phyloP scores from a whole-genome alignment of 2,329 filamentous ascomycete species.

The Colletotrichum shisoi region DNA sequence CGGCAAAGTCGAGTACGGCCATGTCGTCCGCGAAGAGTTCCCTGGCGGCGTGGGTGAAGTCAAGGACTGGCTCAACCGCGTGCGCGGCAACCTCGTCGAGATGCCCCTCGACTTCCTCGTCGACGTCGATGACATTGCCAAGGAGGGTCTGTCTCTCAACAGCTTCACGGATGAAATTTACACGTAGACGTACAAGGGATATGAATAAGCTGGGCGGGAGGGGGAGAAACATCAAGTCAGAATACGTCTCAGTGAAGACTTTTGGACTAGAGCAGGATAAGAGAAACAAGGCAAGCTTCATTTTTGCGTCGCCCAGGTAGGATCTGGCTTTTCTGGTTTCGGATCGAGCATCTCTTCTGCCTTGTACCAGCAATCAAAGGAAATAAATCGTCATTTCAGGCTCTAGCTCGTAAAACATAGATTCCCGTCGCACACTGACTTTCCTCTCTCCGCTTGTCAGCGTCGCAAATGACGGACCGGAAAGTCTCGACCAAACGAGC shows the following conservation, averaged over 20 bases:
- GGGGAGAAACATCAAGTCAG: not conserved
- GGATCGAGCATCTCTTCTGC: not conserved
- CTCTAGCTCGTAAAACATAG: not conserved
- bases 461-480: not conserved
- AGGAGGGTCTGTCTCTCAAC: conserved; percentile 78
- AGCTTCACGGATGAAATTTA: conserved; percentile 76
- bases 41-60: conserved; percentile 74
- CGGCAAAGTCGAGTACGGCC: conserved; percentile 80
- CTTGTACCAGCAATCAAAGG: not conserved
- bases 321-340: not conserved
- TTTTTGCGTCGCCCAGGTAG: not conserved
- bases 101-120: conserved; percentile 91
- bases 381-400: not conserved
- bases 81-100: conserved; percentile 79
- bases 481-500: not conserved
- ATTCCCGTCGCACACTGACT: not conserved
- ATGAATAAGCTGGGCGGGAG: no score
- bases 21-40: conserved; percentile 84
- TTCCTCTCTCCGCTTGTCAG: not conserved
- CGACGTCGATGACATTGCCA: conserved; percentile 82
- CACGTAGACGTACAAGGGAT: conserved; percentile 54
- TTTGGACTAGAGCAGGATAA: not conserved
- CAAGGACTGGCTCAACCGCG: conserved; percentile 71
- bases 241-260: not conserved
- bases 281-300: not conserved